Evolutionary conservation across 352 stramenopile genomes (phyloP), one percentile per base, ranked within the genome.

Genomic region (Hyphochytrium catenoides): DNA sequence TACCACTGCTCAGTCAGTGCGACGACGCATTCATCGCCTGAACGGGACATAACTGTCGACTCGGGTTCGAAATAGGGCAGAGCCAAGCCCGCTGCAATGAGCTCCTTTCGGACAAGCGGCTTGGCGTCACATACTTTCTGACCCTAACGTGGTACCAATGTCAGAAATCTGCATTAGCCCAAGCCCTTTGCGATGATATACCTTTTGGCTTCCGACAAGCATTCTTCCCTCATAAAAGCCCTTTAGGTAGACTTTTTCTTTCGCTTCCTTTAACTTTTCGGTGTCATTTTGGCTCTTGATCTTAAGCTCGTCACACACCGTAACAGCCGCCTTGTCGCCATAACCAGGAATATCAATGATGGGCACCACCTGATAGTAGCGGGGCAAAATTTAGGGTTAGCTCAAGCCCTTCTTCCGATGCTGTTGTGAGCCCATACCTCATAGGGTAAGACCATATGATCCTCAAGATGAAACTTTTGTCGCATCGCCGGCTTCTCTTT

Each of bases 341-440:
- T 96, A 96, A 31, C 91, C 91, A 17, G 91, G 88, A 52, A 99
- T 98, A 26, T 95, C 77, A 47, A 99, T 98, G 61, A 99, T 98
- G 8, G 91, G 89, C 21, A 99, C 84, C n/a, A 95, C 78, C 27
- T n/a, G n/a, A 30, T 30, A 30, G n/a, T 54, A 12, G 3, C 12
- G 54, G 21, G 42, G 34, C 15, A 31, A 12, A 9, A 36, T 24
- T 9, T 36, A 28, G 30, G 30, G 36, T 16, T 16, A 29, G 12
- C 16, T 16, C 12, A 29, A 16, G 30, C 31, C 16, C 15, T 12
- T 12, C 16, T 18, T 28, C 1, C 17, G 18, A 34, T 17, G 44
- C 14, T 6, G 3, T 44, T 9, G 14, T 20, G 11, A n/a, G 17
- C n/a, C 27, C n/a, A 16, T 17, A 65, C 48, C 20, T 97, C 87